Base-by-base conservation (phyloP, 768 basidiomycete genomes). In the Leucocoprinus birnbaumii region DNA sequence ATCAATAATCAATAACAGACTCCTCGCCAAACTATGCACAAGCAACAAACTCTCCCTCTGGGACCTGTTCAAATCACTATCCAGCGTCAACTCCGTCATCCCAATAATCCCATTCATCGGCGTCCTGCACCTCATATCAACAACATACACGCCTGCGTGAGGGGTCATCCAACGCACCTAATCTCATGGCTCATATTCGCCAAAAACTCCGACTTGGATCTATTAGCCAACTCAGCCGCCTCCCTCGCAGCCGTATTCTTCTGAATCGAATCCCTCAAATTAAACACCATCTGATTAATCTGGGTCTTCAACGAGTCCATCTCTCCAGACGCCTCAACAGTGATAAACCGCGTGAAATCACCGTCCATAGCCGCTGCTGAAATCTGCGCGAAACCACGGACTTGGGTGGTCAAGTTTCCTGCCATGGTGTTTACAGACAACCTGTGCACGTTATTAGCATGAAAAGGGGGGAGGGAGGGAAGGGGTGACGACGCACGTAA, bases 81-180 rank as follows among this genome's bases (percentile, higher is more conserved):
- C 97, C 19, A 99, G 84, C 9, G 97, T 98, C 55, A 99, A 73
- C 70, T 96, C 94, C 22, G 96, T 99, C 94, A 99, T 94, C n/a
- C 96, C 96, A 61, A 99, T 98, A 69, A 99, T 99, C 65, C 97
- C 96, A 66, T 98, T 99, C 96, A 98, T 99, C 0, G 97, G 97
- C 21, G 97, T 98, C 68, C 96, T 94, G 65, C 31, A 31, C 31
- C 31, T 11, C 31, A n/a, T 53, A 37, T 25, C 3, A 27, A 42
- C 4, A 45, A 19, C 11, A 42, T 14, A 51, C n/a, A 42, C 31
- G 10, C 13, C 26, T 24, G n/a, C 11, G 27, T 7, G 2, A 27
- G 7, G 3, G n/a, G 22, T 25, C 49, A 51, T 40, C 22, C 49
- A 31, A 31, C 31, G 31, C 31, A 31, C 31, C 31, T 5, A 31